Conservation (phyloP, 345 rosid genomes). For the Salix purpurea region DNA sequence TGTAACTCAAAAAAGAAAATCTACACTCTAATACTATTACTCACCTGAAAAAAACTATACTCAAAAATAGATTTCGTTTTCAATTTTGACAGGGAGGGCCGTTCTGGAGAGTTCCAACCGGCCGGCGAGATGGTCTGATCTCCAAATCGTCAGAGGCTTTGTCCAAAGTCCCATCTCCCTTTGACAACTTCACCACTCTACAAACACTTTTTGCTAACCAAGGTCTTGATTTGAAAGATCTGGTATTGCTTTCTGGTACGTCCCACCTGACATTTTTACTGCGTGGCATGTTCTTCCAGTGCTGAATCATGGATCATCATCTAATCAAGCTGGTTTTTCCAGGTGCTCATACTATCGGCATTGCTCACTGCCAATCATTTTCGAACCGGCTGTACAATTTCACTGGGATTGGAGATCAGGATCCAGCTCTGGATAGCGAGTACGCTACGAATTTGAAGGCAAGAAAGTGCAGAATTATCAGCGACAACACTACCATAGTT, state of each 20-base stretch:
- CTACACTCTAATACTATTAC: not conserved
- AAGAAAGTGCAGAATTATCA: conserved; percentile 49
- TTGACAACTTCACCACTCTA: conserved; percentile 47
- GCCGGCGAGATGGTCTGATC: conserved; percentile 61
- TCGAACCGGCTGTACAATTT: conserved; percentile 59
- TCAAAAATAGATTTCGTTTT: too few relatives aligned
- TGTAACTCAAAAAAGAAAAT: conserved; percentile 6
- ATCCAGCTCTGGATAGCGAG: conserved; percentile 57
- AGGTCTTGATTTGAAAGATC: conserved; percentile 60
- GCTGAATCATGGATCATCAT: not conserved
- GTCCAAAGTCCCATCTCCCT: conserved; percentile 50
- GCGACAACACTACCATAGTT: conserved; percentile 49
- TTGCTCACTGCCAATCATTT: conserved; percentile 62
- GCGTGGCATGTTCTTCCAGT: not conserved
- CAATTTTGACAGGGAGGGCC: conserved; percentile 57
- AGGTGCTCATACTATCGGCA: conserved; percentile 88
- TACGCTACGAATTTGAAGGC: conserved; percentile 61
- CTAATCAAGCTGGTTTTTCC: not conserved
- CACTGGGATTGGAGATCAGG: conserved; percentile 47
- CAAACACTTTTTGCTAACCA: conserved; percentile 46
- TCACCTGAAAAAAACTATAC: not conserved
- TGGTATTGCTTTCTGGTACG: conserved; percentile 39
- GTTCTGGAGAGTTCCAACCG: conserved; percentile 70
- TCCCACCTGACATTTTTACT: not conserved
- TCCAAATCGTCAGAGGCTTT: conserved; percentile 54